Evolutionary conservation across 257 asterid species (phyloP).

Genomic region (Apocynum venetum): DNA sequence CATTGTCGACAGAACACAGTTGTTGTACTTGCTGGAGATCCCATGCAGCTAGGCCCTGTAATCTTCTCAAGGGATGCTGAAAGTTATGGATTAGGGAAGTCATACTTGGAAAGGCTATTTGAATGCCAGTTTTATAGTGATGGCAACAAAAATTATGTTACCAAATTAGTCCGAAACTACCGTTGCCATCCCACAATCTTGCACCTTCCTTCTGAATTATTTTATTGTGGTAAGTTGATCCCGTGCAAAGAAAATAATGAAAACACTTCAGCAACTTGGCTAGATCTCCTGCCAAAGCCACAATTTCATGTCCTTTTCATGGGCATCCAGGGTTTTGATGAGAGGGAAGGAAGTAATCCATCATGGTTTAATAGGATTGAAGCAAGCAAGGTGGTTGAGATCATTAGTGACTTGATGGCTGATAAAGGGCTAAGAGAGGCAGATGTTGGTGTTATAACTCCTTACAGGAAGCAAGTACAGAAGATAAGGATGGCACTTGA

Average conservation of each 20-base stretch:
- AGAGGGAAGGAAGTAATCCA: conserved; percentile 91
- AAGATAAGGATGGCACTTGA: conserved; percentile 69
- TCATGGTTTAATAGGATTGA: conserved; percentile 95
- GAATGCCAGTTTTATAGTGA: conserved; percentile 39
- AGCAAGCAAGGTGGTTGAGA: conserved; percentile 86
- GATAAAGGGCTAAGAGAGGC: conserved; percentile 54
- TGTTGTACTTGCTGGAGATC: conserved; percentile 91
- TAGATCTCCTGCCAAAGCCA: conserved; percentile 54
- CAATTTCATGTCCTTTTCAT: conserved; percentile 76
- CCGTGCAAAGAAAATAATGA: conserved; percentile 53
- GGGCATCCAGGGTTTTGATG: conserved; percentile 89
- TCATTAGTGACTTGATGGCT: conserved; percentile 37
- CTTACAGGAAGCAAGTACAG: conserved; percentile 81
- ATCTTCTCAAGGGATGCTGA: conserved; percentile 67
- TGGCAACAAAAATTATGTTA: conserved; percentile 45
- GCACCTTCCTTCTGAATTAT: conserved; percentile 67
- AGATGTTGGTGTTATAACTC: conserved; percentile 89
- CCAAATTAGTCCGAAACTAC: conserved; percentile 64
- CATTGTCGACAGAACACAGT: conserved; percentile 39
- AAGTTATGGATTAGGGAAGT: conserved; percentile 62
- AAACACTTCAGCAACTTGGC: conserved; percentile 24
- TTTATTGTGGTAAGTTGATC: conserved; percentile 62
- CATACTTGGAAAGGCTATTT: conserved; percentile 76
- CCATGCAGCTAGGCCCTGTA: conserved; percentile 90
- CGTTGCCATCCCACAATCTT: conserved; percentile 74